phyloP scores from a whole-genome alignment of 441 rosid genomes.

The Pelargonium cotyledonis region DNA sequence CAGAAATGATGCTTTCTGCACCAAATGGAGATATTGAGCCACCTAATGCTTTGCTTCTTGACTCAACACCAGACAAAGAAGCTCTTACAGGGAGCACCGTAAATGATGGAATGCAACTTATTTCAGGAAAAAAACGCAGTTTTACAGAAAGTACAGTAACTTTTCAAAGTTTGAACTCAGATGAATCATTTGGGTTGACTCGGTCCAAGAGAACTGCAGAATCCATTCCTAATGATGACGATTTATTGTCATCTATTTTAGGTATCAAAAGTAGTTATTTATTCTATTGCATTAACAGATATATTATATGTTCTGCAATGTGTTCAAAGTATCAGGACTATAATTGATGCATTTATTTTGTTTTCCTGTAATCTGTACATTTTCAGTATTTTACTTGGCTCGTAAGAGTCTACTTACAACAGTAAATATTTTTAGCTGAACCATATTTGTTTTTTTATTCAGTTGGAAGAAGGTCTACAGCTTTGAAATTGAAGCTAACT shows the following conservation, averaged over 20 bases:
- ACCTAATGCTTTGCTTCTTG: conserved; percentile 43
- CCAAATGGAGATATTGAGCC: conserved; percentile 40
- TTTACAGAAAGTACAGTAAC: conserved; percentile 72
- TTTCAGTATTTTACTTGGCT: not conserved
- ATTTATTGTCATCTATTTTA: conserved; percentile 86
- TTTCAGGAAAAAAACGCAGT: conserved; percentile 67
- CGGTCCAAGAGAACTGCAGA: conserved; percentile 49
- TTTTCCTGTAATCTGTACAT: not conserved
- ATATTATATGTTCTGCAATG: conserved; percentile 1
- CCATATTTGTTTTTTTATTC: conserved; percentile 21
- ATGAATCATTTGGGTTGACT: conserved; percentile 58
- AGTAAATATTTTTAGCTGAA: conserved; percentile 2
- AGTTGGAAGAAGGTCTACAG: conserved; percentile 84
- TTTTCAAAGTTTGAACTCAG: conserved; percentile 58
- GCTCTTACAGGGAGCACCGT: conserved; percentile 33
- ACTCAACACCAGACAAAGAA: conserved; percentile 63
- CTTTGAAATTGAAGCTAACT: conserved; percentile 71
- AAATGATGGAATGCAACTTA: conserved; percentile 32
- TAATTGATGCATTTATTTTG: not conserved
- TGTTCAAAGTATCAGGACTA: not conserved
- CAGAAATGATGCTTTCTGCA: conserved; percentile 69
- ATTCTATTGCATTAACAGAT: conserved; percentile 11
- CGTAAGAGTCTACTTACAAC: conserved; percentile 4
- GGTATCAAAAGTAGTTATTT: conserved; percentile 37
- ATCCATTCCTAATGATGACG: conserved; percentile 90